Evolutionary conservation across 495 filamentous ascomycete species (phyloP).

Genomic region (Saxophila tyrrhenica): DNA sequence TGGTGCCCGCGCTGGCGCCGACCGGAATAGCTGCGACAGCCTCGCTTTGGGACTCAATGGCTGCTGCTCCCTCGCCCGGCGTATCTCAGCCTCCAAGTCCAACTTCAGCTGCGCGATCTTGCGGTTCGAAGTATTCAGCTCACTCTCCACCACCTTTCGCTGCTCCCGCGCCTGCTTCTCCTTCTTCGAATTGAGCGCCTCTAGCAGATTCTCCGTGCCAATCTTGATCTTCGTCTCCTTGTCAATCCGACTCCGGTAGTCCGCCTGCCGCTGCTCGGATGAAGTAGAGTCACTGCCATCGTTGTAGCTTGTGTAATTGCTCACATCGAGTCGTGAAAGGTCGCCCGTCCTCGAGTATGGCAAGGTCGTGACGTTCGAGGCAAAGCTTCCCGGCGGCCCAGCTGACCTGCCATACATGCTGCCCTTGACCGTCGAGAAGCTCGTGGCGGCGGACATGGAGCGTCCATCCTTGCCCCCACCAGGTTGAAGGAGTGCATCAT

Average conservation of each 20-base stretch:
- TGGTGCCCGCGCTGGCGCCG: constrained; percentile 24
- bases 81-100: constrained; percentile 65
- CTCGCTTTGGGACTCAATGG: constrained; percentile 58
- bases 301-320: constrained; percentile 47
- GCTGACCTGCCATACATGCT: constrained; percentile 21
- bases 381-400: constrained; percentile 77
- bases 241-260: constrained; percentile 69
- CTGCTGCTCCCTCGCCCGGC: constrained; percentile 46
- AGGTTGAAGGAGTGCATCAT: constrained; percentile 23
- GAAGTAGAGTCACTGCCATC: constrained; percentile 47
- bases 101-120: constrained; percentile 73
- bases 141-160: constrained; percentile 71
- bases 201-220: constrained; percentile 92
- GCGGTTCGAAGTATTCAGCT: constrained; percentile 80
- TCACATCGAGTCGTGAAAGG: constrained; percentile 57
- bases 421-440: constrained; percentile 17
- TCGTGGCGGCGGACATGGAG: constrained; percentile 25
- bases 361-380: constrained; percentile 72
- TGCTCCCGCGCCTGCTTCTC: constrained; percentile 92
- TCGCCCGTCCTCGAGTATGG: constrained; percentile 45
- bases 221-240: constrained; percentile 96
- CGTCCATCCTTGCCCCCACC: constrained; percentile 28
- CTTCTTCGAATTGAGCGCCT: constrained; percentile 88
- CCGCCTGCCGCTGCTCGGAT: constrained; percentile 62
- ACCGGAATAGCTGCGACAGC: constrained; percentile 55